Conservation (phyloP, 768 basidiomycete species). For the Auricularia cornea region DNA sequence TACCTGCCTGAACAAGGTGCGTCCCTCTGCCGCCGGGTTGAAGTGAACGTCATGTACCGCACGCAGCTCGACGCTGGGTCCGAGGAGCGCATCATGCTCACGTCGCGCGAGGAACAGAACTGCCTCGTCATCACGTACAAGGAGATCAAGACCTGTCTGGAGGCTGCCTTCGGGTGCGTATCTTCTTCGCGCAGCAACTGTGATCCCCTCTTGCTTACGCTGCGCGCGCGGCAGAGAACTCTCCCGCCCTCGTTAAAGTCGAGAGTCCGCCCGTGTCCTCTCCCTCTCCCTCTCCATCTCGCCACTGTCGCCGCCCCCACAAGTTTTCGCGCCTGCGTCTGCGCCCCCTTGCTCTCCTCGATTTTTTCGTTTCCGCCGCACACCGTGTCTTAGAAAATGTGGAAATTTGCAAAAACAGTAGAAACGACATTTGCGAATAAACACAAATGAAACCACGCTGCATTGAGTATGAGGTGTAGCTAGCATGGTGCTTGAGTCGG, state of each 20-base stretch:
- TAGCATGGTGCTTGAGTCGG: too few relatives aligned
- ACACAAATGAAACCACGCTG: neutral
- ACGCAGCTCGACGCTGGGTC: constrained; percentile 81
- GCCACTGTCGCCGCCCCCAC: too few relatives aligned
- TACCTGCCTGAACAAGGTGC: constrained; percentile 85
- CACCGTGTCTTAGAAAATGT: neutral
- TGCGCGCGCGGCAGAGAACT: constrained; percentile 3
- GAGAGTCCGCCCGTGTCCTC: too few relatives aligned
- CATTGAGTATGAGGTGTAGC: too few relatives aligned
- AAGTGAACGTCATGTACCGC: neutral
- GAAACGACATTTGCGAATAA: constrained; percentile 2
- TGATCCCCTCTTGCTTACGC: neutral
- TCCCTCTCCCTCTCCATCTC: neutral
- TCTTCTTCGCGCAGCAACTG: neutral
- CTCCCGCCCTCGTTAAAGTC: neutral
- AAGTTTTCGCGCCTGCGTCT: neutral
- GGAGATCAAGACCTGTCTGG: constrained; percentile 80
- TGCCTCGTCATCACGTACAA: constrained; percentile 91
- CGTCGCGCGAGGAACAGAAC: constrained; percentile 91
- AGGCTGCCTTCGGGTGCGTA: constrained; percentile 73
- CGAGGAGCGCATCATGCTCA: constrained; percentile 91
- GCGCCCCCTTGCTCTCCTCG: too few relatives aligned
- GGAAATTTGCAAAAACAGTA: constrained; percentile 3
- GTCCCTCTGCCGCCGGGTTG: constrained; percentile 12
- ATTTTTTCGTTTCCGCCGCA: neutral